Conservation (phyloP, 2,329 filamentous ascomycete genomes). For the Pyrenophora seminiperda region DNA sequence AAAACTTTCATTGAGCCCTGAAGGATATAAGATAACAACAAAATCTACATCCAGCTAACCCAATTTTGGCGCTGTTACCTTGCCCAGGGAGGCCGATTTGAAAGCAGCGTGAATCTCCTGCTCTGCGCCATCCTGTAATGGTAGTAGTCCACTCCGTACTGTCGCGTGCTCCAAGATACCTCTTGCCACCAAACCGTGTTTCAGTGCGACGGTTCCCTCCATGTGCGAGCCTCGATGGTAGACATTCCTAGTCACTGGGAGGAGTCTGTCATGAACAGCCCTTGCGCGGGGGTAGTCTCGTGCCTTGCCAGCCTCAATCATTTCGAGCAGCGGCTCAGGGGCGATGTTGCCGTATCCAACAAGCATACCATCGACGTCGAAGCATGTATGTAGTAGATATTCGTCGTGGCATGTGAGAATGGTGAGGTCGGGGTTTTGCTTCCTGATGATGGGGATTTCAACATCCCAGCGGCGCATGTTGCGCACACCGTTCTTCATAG, state of each 20-base stretch:
- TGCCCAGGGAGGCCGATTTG: constrained; percentile 40
- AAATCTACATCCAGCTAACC: constrained; percentile 5
- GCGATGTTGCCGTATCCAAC: constrained; percentile 62
- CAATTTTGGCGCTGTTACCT: constrained; percentile 33
- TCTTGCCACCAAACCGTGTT: constrained; percentile 58
- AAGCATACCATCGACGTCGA: constrained; percentile 60
- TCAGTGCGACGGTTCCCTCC: constrained; percentile 59
- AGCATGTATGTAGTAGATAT: constrained; percentile 58
- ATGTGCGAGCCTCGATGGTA: constrained; percentile 62
- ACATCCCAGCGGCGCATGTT: constrained; percentile 64
- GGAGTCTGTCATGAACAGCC: constrained; percentile 56
- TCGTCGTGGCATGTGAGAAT: constrained; percentile 60
- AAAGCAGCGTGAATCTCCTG: constrained; percentile 53
- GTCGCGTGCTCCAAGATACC: constrained; percentile 58
- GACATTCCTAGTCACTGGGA: constrained; percentile 60
- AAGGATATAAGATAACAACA: neutral
- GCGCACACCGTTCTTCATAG: constrained; percentile 63
- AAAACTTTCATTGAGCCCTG: neutral
- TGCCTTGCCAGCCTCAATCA: constrained; percentile 58
- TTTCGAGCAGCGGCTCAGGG: constrained; percentile 56
- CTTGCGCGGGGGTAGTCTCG: constrained; percentile 57
- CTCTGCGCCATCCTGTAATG: constrained; percentile 51
- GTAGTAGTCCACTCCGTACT: constrained; percentile 57
- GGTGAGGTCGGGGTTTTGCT: constrained; percentile 56
- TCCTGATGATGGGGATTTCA: constrained; percentile 60